Evolutionary conservation across 2,329 filamentous ascomycete genomes (phyloP).

Genomic region (Phaeosphaeriaceae sp.): DNA sequence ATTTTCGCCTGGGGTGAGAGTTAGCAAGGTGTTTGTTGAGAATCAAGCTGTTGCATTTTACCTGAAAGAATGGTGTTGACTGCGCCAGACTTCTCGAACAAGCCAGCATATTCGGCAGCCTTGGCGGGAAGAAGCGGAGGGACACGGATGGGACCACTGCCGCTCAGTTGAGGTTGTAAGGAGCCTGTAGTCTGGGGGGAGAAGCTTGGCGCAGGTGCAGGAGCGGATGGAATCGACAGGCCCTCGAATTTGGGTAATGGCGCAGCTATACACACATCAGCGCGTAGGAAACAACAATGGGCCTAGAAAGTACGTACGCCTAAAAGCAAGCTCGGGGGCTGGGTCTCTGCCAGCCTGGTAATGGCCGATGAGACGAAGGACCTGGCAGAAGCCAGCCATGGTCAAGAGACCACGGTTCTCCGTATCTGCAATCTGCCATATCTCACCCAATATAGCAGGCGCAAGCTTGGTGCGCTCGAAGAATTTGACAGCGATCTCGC

Average conservation of each 20-base stretch:
- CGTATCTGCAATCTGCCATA: slow-evolving; percentile 98
- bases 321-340: slow-evolving; percentile 78
- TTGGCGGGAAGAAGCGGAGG: slow-evolving; percentile 88
- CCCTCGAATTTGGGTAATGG: slow-evolving; percentile 94
- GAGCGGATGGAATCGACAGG: slow-evolving; percentile 59
- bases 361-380: slow-evolving; percentile 92
- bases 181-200: slow-evolving; percentile 44
- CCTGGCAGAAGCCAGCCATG: slow-evolving; percentile 89
- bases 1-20: slow-evolving; percentile 68
- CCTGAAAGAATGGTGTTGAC: slow-evolving; percentile 77
- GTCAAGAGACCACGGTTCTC: slow-evolving; percentile 96
- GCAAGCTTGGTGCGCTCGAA: slow-evolving; percentile 95
- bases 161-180: slow-evolving; percentile 48
- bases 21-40: slow-evolving; percentile 5
- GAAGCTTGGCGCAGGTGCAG: slow-evolving; percentile 58
- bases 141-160: slow-evolving; percentile 75
- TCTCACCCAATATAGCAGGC: slow-evolving; percentile 86
- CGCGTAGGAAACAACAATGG: slow-evolving; percentile 8
- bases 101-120: slow-evolving; percentile 81
- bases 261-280: slow-evolving; percentile 59
- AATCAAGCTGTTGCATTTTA: slow-evolving; percentile 28
- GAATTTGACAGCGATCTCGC: slow-evolving; percentile 95
- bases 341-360: slow-evolving; percentile 88
- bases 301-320: slow-evolving; percentile 58
- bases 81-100: slow-evolving; percentile 89